Evolutionary conservation across 1,284 basidiomycete species (phyloP), one percentile per base, ranked within the genome.

Genomic region (Rhodotorula sp.): DNA sequence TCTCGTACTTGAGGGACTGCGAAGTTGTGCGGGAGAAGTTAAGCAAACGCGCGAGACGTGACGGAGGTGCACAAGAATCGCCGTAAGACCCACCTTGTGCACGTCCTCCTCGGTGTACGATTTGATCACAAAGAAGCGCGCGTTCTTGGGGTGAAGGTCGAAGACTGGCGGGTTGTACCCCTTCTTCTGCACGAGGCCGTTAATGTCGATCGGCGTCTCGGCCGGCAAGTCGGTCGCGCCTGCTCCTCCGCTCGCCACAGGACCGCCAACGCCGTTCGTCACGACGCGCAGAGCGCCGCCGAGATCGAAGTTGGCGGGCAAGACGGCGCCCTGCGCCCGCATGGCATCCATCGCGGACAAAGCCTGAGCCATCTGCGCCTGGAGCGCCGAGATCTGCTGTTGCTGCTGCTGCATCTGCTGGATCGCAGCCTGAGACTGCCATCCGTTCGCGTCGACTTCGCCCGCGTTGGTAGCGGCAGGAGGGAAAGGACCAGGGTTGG

Each of bases 21-120:
- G 36, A 19, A 10, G 15, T n/a, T n/a, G 30, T 49, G 5, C n/a
- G 6, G n/a, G n/a, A 9, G 22, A n/a, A 30, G 59, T 58, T 39
- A 69, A 46, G 22, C 39, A 13, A 44, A 44, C 39, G 78, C 95
- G 94, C 76, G 95, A 85, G 20, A 90, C 93, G 48, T 4, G 8
- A 27, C 6, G 46, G 10, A 1, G 34, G 4, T 15, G 2, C 3
- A 3, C 24, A 17, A 5, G 20, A 15, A 27, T 5, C 22, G n/a
- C 1, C 20, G 44, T 17, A 2, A 4, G 19, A 24, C 59, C 5
- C n/a, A 46, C 59, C 80, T 96, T 96, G 82, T 96, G 94, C 2
- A 97, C 94, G 78, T 97, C 94, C 77, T 97, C 94, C 80, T 97
- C 94, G 10, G 94, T 97, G 81, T 94, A 97, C 1, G 91, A 94